A percentile compares a stretch with the other conserved stretches of the same genome.
Evolutionary conservation across 805 yeast genomes (phyloP).

Genomic region (Debaryomyces tyrocola): DNA sequence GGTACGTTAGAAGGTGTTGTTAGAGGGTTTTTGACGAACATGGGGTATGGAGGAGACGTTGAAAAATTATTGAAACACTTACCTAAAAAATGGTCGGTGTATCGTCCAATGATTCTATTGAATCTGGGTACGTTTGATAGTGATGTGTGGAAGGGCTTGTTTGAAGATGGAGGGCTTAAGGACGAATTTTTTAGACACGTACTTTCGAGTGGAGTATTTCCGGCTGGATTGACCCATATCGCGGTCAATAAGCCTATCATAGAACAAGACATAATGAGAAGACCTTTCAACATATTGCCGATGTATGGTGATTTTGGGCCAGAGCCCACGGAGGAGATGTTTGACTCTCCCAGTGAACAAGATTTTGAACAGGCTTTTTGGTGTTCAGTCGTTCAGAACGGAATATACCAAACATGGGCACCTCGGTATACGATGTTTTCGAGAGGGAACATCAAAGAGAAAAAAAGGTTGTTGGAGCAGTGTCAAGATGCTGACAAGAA

Average conservation of each 20-base stretch:
- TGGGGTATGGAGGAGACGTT: not conserved
- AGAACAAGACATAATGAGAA: constrained; percentile 54
- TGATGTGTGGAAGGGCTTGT: constrained; percentile 27
- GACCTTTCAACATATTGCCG: constrained; percentile 62
- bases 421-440: constrained; percentile 86
- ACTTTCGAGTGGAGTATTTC: constrained; percentile 17
- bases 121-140: constrained; percentile 48
- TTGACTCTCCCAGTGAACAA: constrained; percentile 34
- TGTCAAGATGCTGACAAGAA: constrained; percentile 37
- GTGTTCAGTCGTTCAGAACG: constrained; percentile 72
- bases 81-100: constrained; percentile 61
- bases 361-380: constrained; percentile 63
- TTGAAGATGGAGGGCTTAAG: constrained; percentile 4
- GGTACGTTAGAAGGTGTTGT: not conserved
- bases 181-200: constrained; percentile 13
- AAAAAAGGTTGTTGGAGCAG: constrained; percentile 56
- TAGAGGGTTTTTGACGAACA: not conserved
- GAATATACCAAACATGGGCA: constrained; percentile 78
- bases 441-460: constrained; percentile 82
- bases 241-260: constrained; percentile 73
- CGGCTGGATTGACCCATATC: constrained; percentile 48
- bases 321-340: constrained; percentile 18
- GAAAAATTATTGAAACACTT: constrained; percentile 8
- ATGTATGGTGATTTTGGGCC: constrained; percentile 70
- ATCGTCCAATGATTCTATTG: constrained; percentile 67